Base-by-base conservation (phyloP, 2,329 filamentous ascomycete species). In the Blastomyces silverae region DNA sequence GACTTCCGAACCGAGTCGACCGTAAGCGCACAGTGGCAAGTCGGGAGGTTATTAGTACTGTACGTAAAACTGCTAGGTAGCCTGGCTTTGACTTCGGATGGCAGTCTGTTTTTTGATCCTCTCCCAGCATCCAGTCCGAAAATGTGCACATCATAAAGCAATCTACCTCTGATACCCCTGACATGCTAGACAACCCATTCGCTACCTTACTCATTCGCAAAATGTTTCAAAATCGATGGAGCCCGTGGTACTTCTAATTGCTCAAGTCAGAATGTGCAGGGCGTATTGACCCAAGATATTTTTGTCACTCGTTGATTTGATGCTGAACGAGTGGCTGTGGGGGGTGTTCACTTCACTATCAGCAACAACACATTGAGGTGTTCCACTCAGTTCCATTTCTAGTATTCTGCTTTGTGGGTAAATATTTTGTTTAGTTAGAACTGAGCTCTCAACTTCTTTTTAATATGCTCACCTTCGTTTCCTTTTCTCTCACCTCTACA, bases 401-500 rank as follows among this genome's bases (percentile, higher is more conserved):
- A 28, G 17, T 37, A 17, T 28, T 56, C 15, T 34, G 11, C 53
- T 56, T 6, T 56, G 3, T 37, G 4, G n/a, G n/a, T n/a, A n/a
- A n/a, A 15, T 17, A 17, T 20, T 60, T 22, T 59, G 22, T 59
- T 55, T 50, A 31, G n/a, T 48, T 46, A 39, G 15, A 37, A 39
- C 7, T 59, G n/a, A 44, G 46, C 28, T 6, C 25, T 62, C 44
- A 25, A 22, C 48, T 31, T 44, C 39, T 52, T 50, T 62, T 20
- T 28, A 28, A 6, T 48, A 50, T 62, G 28, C 34, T 55, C 39
- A 25, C 37, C 52, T 44, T 46, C n/a, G 20, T 39, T 46, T 52
- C 46, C 20, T 44, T 37, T 48, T 46, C 58, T 55, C 37, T 34
- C 53, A 25, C 37, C 58, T 44, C 5, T 64, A 34, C 52, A 62